These are phyloP conservation scores for Lotmaria passim DNA, from an alignment of 208 protist species.

Conservation along the genomic window DNA sequence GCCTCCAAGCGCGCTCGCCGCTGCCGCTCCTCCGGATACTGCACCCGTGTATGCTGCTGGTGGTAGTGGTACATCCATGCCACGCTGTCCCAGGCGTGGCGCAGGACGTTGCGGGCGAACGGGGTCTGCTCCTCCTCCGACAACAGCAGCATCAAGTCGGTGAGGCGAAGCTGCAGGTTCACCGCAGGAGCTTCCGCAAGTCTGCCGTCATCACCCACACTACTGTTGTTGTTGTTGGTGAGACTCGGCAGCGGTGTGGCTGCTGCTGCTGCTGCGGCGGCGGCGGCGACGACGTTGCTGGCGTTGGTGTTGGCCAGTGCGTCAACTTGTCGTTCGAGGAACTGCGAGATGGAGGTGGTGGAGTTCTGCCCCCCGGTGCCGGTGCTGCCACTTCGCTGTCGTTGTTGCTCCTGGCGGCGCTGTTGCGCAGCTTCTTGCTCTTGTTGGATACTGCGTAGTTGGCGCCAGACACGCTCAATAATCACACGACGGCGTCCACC, in stretches of 20 bases:
- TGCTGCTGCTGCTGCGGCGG: neutral
- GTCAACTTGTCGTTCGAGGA: constrained; percentile 1
- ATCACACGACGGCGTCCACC: constrained; percentile 12
- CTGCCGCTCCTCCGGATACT: constrained; percentile 12
- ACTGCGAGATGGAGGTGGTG: neutral
- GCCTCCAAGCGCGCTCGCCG: constrained; percentile 20
- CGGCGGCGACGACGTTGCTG: neutral
- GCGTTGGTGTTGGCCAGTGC: neutral
- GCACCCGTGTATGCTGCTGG: constrained; percentile 19
- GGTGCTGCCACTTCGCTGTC: neutral
- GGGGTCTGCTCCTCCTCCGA: constrained; percentile 28
- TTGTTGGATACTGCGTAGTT: constrained; percentile 7
- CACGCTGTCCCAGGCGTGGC: constrained; percentile 41
- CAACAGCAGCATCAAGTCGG: constrained; percentile 29
- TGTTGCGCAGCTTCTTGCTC: constrained; percentile 7
- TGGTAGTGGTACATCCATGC: constrained; percentile 56
- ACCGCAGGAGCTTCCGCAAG: neutral
- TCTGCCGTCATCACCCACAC: too few species aligned
- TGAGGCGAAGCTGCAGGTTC: constrained; percentile 21
- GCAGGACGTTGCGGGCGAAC: constrained; percentile 29
- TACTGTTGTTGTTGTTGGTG: neutral
- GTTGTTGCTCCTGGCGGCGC: neutral
- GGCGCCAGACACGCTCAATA: constrained; percentile 26
- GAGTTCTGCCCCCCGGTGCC: neutral
- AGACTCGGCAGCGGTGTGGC: neutral